Evolutionary conservation across 352 stramenopile species (phyloP).

Genomic region (Albugo candida): DNA sequence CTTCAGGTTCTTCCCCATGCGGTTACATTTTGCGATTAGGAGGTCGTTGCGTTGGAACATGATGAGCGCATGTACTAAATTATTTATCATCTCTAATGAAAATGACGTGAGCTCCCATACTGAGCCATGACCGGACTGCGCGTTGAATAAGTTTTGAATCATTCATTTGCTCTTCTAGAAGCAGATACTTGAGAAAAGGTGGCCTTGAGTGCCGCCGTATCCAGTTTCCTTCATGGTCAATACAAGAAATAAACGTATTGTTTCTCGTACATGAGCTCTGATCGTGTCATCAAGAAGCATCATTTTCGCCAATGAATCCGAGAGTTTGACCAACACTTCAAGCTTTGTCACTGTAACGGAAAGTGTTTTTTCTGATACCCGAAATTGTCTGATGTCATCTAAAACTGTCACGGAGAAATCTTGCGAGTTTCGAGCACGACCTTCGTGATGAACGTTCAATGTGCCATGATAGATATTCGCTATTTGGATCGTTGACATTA

Average conservation of each 20-base stretch:
- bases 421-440: constrained; percentile 85
- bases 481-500: constrained; percentile 11
- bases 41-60: not conserved
- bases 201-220: constrained; percentile 65
- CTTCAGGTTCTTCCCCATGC: constrained; percentile 58
- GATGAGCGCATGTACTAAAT: constrained; percentile 22
- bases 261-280: constrained; percentile 88
- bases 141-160: constrained; percentile 73
- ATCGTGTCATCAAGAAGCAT: constrained; percentile 73
- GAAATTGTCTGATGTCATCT: constrained; percentile 84
- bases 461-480: constrained; percentile 70
- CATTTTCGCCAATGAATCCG: constrained; percentile 97
- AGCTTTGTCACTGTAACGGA: constrained; percentile 98
- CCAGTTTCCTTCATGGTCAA: constrained; percentile 96
- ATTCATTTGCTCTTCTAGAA: constrained; percentile 56
- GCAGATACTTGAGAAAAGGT: constrained; percentile 60
- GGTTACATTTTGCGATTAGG: constrained; percentile 14
- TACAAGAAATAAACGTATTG: constrained; percentile 94
- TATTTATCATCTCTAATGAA: constrained; percentile 78
- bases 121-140: constrained; percentile 74
- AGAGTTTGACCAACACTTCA: constrained; percentile 93
- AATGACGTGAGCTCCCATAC: constrained; percentile 49
- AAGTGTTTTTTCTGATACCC: constrained; percentile 61
- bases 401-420: constrained; percentile 96
- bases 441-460: constrained; percentile 98